Evolutionary conservation across 306 rosid species (phyloP).

Genomic region (Dicorynia guianensis): DNA sequence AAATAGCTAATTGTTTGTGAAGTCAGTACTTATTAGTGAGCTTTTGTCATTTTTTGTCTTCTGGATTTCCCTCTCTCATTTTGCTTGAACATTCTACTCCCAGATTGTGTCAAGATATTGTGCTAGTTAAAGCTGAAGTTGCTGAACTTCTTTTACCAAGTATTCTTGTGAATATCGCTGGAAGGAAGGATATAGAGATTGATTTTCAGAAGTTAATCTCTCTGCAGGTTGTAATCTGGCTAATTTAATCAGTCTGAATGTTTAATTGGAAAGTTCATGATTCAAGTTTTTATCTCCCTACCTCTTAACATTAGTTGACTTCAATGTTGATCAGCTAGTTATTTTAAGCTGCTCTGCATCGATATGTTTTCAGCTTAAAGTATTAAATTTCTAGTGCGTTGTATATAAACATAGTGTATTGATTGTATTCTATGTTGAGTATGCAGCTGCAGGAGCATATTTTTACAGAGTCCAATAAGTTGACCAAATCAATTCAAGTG

Average conservation of each 20-base stretch:
- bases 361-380: conserved; percentile 15
- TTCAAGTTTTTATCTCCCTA: conserved; percentile 4
- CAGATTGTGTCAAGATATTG: conserved; percentile 93
- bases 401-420: not conserved
- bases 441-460: conserved; percentile 85
- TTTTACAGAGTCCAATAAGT: conserved; percentile 73
- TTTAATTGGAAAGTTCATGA: conserved; percentile 4
- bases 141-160: conserved; percentile 88
- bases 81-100: conserved; percentile 32
- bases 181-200: conserved; percentile 74
- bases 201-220: conserved; percentile 73
- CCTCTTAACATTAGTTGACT: conserved; percentile 8
- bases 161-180: conserved; percentile 76
- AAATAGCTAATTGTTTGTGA: conserved; percentile 14
- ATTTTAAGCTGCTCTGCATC: conserved; percentile 15
- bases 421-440: conserved; percentile 34
- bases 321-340: conserved; percentile 21
- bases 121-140: conserved; percentile 76
- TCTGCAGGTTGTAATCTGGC: conserved; percentile 60
- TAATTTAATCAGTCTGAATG: conserved; percentile 10
- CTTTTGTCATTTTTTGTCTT: conserved; percentile 22
- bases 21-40: conserved; percentile 9
- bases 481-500: conserved; percentile 86
- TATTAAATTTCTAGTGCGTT: not conserved
- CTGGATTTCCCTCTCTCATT: conserved; percentile 33